Evolutionary conservation across 768 basidiomycete genomes (phyloP).

Genomic region (Russula earlei): DNA sequence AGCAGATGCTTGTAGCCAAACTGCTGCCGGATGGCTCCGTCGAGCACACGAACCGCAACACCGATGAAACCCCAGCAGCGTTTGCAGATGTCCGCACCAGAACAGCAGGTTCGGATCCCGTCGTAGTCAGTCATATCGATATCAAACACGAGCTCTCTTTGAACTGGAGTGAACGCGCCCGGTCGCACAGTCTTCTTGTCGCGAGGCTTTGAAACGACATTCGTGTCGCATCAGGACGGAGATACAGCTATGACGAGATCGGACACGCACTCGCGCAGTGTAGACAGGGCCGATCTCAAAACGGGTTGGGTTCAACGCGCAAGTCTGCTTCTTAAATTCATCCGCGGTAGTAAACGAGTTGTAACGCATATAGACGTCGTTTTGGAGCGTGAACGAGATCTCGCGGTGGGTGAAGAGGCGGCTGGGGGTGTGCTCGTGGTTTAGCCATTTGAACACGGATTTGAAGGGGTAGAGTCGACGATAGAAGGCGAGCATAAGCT

Average conservation of each 20-base stretch:
- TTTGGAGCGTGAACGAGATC: slow-evolving; percentile 86
- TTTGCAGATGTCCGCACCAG: slow-evolving; percentile 80
- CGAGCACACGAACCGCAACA: slow-evolving; percentile 81
- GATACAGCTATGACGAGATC: neutral
- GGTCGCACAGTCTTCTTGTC: slow-evolving; percentile 79
- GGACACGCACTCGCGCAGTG: slow-evolving; percentile 60
- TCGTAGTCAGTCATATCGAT: slow-evolving; percentile 99
- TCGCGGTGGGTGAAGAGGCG: slow-evolving; percentile 88
- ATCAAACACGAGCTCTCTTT: slow-evolving; percentile 95
- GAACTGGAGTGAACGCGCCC: slow-evolving; percentile 57
- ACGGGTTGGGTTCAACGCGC: slow-evolving; percentile 77
- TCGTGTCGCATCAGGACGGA: neutral
- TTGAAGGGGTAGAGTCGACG: slow-evolving; percentile 90
- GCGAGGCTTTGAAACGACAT: slow-evolving; percentile 47
- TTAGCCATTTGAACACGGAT: slow-evolving; percentile 89
- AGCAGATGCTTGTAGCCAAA: slow-evolving; percentile 86
- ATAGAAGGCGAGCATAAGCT: slow-evolving; percentile 76
- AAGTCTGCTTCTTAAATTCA: slow-evolving; percentile 86
- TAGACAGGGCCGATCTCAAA: slow-evolving; percentile 98
- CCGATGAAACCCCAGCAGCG: slow-evolving; percentile 95
- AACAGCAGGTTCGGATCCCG: slow-evolving; percentile 88
- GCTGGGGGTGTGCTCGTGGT: slow-evolving; percentile 75
- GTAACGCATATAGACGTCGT: slow-evolving; percentile 91
- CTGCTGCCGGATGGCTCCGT: slow-evolving; percentile 69
- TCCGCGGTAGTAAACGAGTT: slow-evolving; percentile 80